phyloP scores from a whole-genome alignment of 192 early-diverging fungal genomes.

The Geosiphon pyriformis region DNA sequence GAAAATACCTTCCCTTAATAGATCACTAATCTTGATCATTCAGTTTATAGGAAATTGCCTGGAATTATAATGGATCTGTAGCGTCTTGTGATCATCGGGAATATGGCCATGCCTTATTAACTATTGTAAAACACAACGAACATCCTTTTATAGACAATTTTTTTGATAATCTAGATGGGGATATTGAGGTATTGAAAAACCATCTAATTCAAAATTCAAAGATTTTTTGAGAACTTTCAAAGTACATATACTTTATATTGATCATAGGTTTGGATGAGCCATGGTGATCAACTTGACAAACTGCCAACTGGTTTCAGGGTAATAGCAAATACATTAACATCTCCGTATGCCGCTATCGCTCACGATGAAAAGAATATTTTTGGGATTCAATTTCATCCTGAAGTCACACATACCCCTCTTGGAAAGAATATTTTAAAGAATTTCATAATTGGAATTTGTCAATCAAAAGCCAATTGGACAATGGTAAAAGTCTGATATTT shows the following conservation, averaged over 20 bases:
- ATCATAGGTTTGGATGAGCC: slow-evolving; percentile 91
- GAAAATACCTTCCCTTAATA: background rate
- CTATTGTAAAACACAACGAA: slow-evolving; percentile 55
- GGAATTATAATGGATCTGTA: slow-evolving; percentile 84
- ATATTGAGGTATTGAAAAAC: slow-evolving; percentile 54
- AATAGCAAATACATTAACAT: slow-evolving; percentile 81
- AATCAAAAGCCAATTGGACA: slow-evolving; percentile 83
- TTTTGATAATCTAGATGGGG: slow-evolving; percentile 62
- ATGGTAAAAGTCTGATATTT: slow-evolving; percentile 55
- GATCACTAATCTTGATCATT: background rate
- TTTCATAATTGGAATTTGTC: slow-evolving; percentile 91
- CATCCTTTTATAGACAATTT: slow-evolving; percentile 59
- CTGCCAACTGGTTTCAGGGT: slow-evolving; percentile 77
- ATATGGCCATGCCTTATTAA: slow-evolving; percentile 86
- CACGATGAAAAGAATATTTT: slow-evolving; percentile 77
- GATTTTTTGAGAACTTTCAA: no score
- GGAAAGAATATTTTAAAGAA: slow-evolving; percentile 82
- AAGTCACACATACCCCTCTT: slow-evolving; percentile 93
- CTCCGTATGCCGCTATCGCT: slow-evolving; percentile 86
- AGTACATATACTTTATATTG: no score
- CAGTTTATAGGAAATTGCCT: slow-evolving; percentile 70
- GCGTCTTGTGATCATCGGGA: slow-evolving; percentile 85
- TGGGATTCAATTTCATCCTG: slow-evolving; percentile 99
- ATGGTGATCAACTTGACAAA: slow-evolving; percentile 89
- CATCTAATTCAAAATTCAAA: no score